Percentiles rank a stretch among this genome's conserved stretches.
Evolutionary conservation across 129 eudicot species (phyloP).

Genomic region (Kitagawia praeruptora): DNA sequence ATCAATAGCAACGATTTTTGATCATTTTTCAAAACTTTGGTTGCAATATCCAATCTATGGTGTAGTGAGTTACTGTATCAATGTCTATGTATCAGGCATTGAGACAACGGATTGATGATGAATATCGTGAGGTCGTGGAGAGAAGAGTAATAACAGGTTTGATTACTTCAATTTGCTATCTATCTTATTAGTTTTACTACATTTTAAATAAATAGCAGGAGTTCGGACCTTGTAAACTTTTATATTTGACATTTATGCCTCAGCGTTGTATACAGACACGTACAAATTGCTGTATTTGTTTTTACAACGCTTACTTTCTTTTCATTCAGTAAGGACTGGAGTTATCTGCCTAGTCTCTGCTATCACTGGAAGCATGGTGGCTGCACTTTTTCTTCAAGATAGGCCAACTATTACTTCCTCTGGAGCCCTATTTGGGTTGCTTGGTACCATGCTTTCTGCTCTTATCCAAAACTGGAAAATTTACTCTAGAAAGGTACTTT

Average conservation of each 20-base stretch:
- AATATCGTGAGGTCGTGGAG: too few relatives aligned
- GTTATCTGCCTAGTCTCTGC: slow-evolving; percentile 19
- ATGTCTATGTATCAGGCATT: too few relatives aligned
- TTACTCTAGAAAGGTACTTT: slow-evolving; percentile 38
- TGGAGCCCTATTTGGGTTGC: slow-evolving; percentile 53
- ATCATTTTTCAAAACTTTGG: too few relatives aligned
- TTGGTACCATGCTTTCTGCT: slow-evolving; percentile 44
- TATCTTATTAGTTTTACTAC: too few relatives aligned
- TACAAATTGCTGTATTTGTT: background rate
- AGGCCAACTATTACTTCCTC: too few relatives aligned
- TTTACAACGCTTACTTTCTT: background rate
- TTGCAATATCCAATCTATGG: too few relatives aligned
- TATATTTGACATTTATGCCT: background rate
- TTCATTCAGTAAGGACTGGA: slow-evolving; percentile 40
- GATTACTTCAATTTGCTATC: too few relatives aligned
- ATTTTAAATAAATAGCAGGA: too few relatives aligned
- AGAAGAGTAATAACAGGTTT: too few relatives aligned
- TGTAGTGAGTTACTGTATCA: too few relatives aligned
- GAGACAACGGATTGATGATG: too few relatives aligned
- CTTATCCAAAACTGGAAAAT: slow-evolving; percentile 38
- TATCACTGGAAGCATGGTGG: slow-evolving; percentile 29
- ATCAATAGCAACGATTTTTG: too few relatives aligned
- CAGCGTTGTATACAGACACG: background rate
- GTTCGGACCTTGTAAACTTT: slow-evolving; percentile 39
- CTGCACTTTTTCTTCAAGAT: slow-evolving; percentile 40